Conservation (phyloP, 106 monocot genomes). For the Phalaenopsis aphrodite region DNA sequence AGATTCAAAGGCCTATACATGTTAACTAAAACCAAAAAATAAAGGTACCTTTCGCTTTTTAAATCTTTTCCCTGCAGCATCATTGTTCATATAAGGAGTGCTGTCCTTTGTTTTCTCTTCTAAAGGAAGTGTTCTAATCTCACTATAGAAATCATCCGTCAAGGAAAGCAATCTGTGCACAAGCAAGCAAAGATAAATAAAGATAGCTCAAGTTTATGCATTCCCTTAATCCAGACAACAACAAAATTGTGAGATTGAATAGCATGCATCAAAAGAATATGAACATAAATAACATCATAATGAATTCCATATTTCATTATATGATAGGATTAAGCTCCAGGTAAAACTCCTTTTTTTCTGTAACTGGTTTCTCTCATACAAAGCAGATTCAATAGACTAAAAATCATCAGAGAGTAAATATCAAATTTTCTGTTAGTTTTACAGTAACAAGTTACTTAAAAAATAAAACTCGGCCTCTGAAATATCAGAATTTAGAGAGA, state of each 20-base stretch:
- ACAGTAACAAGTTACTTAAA: not conserved
- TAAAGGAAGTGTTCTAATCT: slow-evolving; percentile 40
- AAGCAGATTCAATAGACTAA: not conserved
- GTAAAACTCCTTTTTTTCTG: not conserved
- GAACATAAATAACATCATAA: not conserved
- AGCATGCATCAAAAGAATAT: not conserved
- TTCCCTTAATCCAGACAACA: not conserved
- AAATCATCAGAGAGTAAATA: not conserved
- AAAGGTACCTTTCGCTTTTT: slow-evolving; percentile 24
- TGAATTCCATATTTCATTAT: not conserved
- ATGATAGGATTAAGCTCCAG: not conserved
- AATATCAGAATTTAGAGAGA: too few species aligned
- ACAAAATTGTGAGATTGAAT: not conserved
- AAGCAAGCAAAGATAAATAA: not conserved
- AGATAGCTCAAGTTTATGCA: not conserved
- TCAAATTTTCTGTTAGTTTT: not conserved
- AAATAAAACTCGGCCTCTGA: too few species aligned
- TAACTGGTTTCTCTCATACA: not conserved
- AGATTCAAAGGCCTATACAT: not conserved
- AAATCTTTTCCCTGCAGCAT: slow-evolving; percentile 28
- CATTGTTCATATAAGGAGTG: slow-evolving; percentile 3
- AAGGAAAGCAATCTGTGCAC: slow-evolving; percentile 52
- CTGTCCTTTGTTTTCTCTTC: slow-evolving; percentile 25
- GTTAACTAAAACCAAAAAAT: not conserved
- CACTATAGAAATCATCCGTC: slow-evolving; percentile 49